Base-by-base conservation (phyloP, 2,329 filamentous ascomycete species). In the Diaporthe caulivora region DNA sequence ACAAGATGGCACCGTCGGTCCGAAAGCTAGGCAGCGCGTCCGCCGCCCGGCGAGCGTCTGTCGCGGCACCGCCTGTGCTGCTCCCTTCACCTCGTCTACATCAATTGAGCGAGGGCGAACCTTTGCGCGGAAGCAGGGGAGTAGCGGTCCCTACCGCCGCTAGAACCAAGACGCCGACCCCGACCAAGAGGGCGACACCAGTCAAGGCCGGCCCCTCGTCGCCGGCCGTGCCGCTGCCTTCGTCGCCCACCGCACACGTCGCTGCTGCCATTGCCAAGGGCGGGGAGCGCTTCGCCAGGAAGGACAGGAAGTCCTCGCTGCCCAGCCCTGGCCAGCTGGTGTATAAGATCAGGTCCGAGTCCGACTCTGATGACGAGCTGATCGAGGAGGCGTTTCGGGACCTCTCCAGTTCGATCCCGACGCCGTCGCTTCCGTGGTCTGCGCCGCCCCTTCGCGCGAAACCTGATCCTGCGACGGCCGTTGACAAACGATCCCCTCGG, bases 221-320 rank as follows among this genome's bases (percentile, higher is more conserved):
- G n/a, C 53, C 71, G 10, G 29, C 34, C 29, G 37, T 17, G 1
- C 44, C 37, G 3, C 37, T 71, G 21, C 51, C 54, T 3, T 73
- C 71, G 8, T 73, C 73, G 3, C 73, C 71, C 5, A 75, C 73
- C 58, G 49, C 58, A 44, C 67, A 68, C 13, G 53, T 73, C 37
- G 73, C 71, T 7, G 71, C 73, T 11, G 55, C 65, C 6, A 72
- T 75, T 24, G 73, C 70, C 1, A 53, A 42, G 24, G 42, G 51
- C 10, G 40, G 40, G 17, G 42, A 65, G 60, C 44, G 31, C 1
- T 1, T n/a, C 9, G n/a, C 29, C 40, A 21, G 34, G 2, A 69
- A 34, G 18, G 24, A 37, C 7, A 47, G 18, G 26, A 67, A 54
- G 10, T 29, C 29, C 21, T 29, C 31, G 31, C 53, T 34, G n/a